phyloP scores from a whole-genome alignment of 352 stramenopile species.

The Aphanomyces euteiches region DNA sequence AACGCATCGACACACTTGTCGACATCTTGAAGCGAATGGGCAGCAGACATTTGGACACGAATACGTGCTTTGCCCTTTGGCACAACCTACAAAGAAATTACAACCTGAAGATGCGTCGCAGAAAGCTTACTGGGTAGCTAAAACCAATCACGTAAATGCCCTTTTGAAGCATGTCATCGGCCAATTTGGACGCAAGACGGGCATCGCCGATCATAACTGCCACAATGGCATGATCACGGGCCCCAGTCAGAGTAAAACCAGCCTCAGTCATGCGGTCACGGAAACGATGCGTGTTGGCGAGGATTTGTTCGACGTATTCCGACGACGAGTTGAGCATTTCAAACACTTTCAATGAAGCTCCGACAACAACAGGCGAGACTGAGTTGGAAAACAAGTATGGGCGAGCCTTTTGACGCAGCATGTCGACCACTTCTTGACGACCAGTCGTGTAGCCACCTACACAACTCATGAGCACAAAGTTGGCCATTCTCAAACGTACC shows the following conservation, averaged over 20 bases:
- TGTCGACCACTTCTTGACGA: conserved; percentile 86
- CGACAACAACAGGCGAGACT: conserved; percentile 87
- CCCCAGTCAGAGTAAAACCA: conserved; percentile 87
- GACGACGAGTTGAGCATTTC: conserved; percentile 87
- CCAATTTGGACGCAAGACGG: conserved; percentile 83
- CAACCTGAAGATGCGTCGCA: not conserved
- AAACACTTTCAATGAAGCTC: conserved; percentile 91
- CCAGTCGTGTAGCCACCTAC: conserved; percentile 88
- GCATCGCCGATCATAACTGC: conserved; percentile 92
- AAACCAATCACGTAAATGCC: conserved; percentile 95
- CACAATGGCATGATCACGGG: conserved; percentile 84
- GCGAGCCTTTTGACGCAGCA: conserved; percentile 85
- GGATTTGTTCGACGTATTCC: conserved; percentile 86
- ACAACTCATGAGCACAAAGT: not conserved
- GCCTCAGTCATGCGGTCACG: conserved; percentile 86
- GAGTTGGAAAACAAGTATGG: conserved; percentile 96
- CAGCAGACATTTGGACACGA: conserved; percentile 87
- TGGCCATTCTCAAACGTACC: conserved; percentile 27
- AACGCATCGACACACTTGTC: conserved; percentile 79
- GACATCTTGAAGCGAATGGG: conserved; percentile 47
- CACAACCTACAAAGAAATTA: conserved; percentile 58
- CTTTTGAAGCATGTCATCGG: conserved; percentile 89
- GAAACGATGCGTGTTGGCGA: conserved; percentile 88
- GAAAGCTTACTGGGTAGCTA: conserved; percentile 80
- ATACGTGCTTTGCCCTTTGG: conserved; percentile 90